phyloP scores from a whole-genome alignment of 495 filamentous ascomycete genomes.

The Penicillium canariense region DNA sequence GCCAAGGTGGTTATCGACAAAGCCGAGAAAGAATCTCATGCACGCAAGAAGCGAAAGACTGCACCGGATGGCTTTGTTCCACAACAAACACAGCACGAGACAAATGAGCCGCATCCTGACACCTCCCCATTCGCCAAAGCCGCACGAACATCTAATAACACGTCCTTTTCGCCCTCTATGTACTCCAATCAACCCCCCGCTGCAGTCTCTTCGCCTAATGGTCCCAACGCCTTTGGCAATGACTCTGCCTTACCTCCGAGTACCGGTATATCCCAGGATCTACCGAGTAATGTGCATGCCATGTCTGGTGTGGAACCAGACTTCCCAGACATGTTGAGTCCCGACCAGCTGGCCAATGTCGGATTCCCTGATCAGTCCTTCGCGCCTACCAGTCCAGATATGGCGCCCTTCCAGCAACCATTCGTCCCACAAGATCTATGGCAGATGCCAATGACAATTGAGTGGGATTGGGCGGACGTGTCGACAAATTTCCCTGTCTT shows the following conservation, averaged over 20 bases:
- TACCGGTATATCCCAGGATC: constrained; percentile 20
- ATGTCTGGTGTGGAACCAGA: constrained; percentile 39
- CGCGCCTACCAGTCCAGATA: constrained; percentile 38
- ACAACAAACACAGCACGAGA: constrained; percentile 16
- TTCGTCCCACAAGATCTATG: constrained; percentile 96
- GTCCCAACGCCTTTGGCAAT: constrained; percentile 29
- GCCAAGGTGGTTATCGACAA: constrained; percentile 90
- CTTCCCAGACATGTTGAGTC: constrained; percentile 40
- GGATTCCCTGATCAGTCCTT: constrained; percentile 45
- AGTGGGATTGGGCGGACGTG: constrained; percentile 98
- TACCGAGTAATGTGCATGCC: constrained; percentile 30
- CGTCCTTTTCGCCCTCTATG: constrained; percentile 35
- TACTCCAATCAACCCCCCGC: constrained; percentile 31
- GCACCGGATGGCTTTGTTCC: constrained; percentile 42
- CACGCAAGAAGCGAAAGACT: constrained; percentile 75
- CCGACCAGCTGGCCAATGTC: constrained; percentile 37
- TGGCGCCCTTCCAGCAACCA: constrained; percentile 73
- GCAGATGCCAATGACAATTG: constrained; percentile 93
- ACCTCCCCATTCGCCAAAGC: constrained; percentile 23
- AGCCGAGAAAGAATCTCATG: constrained; percentile 74
- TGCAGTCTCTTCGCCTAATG: constrained; percentile 23
- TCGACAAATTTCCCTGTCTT: constrained; percentile 49
- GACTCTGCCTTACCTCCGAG: constrained; percentile 36
- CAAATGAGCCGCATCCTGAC: constrained; percentile 24
- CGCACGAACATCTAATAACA: constrained; percentile 24